Base-by-base conservation (phyloP, 257 asterid genomes). In the Petrea volubilis region DNA sequence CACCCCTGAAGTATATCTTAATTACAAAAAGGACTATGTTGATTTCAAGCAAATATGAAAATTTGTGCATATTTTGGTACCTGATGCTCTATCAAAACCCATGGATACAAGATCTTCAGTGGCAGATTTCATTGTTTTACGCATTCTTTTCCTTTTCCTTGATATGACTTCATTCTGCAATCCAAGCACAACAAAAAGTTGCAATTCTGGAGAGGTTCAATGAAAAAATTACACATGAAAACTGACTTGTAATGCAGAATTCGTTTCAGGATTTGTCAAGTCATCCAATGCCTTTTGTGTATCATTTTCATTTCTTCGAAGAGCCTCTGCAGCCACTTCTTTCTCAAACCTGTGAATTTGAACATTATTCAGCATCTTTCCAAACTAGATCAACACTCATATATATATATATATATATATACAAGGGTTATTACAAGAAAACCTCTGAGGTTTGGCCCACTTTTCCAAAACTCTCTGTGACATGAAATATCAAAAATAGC, bases 281-380 rank as follows among this genome's bases (percentile, higher is more conserved):
- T 91, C 96, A 78, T 94, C 97, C 72, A 94, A 75, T 75, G 99
- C 91, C 77, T 63, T 84, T 56, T 91, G 86, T 60, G 82, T 80
- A 74, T 94, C 97, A 74, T 94, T 94, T 83, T 94, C 97, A 79
- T 94, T 94, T 80, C 86, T 90, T 56, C 99, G 81, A 62, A 94
- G 96, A 51, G 97, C 96, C 85, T 94, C 99, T 40, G 99, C 97
- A 69, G 88, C 97, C 51, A 94, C 84, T 13, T 80, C 89, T 72
- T 81, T 94, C 78, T 82, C 89, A 64, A 82, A 94, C 81, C 98
- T 92, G 78, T 55, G 77, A 68, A 70, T 68, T 14, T 41, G 60
- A 34, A 60, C 18, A 51, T 40, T 38, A 27, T 34, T 71, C 73
- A 77, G 69, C 63, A 43, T 34, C 23, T 70, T 58, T 43, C 72